These are phyloP conservation scores for Suhomyces bokatorum DNA, from an alignment of 1,139 yeast species.

Conservation along the genomic window DNA sequence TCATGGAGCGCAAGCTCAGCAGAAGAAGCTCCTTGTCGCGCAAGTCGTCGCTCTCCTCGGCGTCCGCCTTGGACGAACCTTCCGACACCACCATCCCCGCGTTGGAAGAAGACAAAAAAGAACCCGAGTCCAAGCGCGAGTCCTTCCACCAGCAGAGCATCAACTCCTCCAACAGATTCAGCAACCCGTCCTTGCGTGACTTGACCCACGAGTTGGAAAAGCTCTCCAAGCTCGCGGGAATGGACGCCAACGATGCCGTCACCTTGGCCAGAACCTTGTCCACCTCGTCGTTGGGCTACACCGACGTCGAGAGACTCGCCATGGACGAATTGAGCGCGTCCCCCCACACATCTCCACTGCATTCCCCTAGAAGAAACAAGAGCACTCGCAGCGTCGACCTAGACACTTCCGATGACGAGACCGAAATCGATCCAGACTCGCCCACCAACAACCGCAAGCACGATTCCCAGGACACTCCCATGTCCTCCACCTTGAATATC, in stretches of 20 bases:
- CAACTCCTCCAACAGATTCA: conserved; percentile 16
- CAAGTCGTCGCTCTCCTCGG: conserved; percentile 30
- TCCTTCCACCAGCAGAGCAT: conserved; percentile 11
- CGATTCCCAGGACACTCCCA: background rate
- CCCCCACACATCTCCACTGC: conserved; percentile 17
- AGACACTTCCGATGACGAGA: conserved; percentile 10
- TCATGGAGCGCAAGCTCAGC: conserved; percentile 50
- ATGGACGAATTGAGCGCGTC: conserved; percentile 37
- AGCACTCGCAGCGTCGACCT: conserved; percentile 4
- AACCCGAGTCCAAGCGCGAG: conserved; percentile 10
- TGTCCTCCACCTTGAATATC: conserved; percentile 17
- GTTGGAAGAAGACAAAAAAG: conserved; percentile 4
- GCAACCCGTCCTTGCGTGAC: conserved; percentile 64
- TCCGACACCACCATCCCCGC: conserved; percentile 9
- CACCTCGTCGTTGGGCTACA: conserved; percentile 57
- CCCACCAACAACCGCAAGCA: conserved; percentile 9
- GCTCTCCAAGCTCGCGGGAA: conserved; percentile 67
- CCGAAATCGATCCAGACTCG: conserved; percentile 14
- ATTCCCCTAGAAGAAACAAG: conserved; percentile 12
- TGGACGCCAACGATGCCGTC: conserved; percentile 72
- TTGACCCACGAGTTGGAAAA: conserved; percentile 66
- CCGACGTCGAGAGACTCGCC: conserved; percentile 51
- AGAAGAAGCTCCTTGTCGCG: conserved; percentile 33
- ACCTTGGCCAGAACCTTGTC: conserved; percentile 72
- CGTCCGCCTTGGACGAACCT: conserved; percentile 9